A percentile compares a stretch with the other conserved stretches of the same genome.
These are phyloP conservation scores for Boehmeria nivea DNA, from an alignment of 306 rosid genomes.

Conservation along the genomic window DNA sequence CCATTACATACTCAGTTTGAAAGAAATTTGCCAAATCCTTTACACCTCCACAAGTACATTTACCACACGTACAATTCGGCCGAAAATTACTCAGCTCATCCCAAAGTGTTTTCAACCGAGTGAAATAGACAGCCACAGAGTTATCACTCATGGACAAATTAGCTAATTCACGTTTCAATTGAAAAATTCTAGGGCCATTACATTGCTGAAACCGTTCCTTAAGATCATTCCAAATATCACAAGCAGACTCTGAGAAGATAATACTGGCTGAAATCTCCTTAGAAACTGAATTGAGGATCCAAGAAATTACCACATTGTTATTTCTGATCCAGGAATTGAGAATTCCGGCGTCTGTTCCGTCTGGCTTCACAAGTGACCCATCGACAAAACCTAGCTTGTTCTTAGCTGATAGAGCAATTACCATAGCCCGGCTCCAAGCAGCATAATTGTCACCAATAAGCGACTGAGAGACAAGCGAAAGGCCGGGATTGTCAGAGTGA, in stretches of 20 bases:
- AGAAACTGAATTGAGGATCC: neutral
- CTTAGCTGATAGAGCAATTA: neutral
- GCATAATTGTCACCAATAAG: too few species aligned
- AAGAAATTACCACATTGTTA: neutral
- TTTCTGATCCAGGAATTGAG: neutral
- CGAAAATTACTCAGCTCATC: neutral
- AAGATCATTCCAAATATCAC: neutral
- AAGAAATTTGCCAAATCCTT: neutral
- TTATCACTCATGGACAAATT: neutral
- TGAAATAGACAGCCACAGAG: neutral
- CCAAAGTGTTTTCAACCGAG: neutral
- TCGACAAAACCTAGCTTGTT: neutral
- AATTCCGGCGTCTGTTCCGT: neutral
- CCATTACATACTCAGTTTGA: neutral
- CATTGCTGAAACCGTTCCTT: neutral
- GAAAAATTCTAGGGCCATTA: neutral
- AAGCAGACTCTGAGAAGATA: neutral
- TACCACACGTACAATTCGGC: neutral
- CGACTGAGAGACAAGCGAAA: too few species aligned
- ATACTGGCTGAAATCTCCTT: neutral
- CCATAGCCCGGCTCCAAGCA: too few species aligned
- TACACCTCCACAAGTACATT: neutral
- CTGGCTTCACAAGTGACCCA: neutral
- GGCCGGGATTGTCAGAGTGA: too few species aligned
- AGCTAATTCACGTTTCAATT: neutral